Conservation (phyloP, 768 basidiomycete species). For the Pleurotus salmoneostramineus region DNA sequence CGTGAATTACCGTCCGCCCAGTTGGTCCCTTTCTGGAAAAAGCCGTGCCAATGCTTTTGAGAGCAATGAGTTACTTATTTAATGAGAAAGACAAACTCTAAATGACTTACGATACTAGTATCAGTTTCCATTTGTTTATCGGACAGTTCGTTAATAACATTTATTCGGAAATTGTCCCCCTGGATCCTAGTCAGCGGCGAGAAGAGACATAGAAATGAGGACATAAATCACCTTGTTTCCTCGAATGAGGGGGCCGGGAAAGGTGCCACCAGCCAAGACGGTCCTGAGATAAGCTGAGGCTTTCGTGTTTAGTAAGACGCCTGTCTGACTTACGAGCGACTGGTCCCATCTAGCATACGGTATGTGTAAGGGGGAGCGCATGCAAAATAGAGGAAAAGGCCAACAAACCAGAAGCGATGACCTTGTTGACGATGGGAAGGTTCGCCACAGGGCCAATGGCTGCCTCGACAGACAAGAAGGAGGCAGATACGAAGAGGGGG, state of each 20-base stretch:
- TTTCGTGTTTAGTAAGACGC: background rate
- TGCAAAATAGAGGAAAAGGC: too few relatives aligned
- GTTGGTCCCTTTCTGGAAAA: conserved; percentile 25
- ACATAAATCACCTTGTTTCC: conserved; percentile 34
- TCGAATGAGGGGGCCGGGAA: conserved; percentile 29
- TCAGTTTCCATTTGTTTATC: conserved; percentile 32
- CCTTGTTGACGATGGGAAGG: conserved; percentile 4
- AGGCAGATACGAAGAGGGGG: too few relatives aligned
- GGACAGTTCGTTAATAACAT: conserved; percentile 34
- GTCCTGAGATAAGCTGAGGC: background rate
- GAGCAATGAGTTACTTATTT: background rate
- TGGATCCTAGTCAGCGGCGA: conserved; percentile 8
- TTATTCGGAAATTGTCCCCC: conserved; percentile 36
- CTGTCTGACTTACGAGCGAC: conserved; percentile 5
- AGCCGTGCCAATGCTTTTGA: conserved; percentile 29
- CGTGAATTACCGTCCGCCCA: conserved; percentile 26
- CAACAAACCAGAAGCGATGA: background rate
- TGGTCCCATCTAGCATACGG: conserved; percentile 8
- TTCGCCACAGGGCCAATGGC: conserved; percentile 2
- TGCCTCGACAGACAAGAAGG: background rate
- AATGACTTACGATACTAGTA: conserved; percentile 33
- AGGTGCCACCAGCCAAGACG: conserved; percentile 11
- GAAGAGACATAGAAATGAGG: background rate
- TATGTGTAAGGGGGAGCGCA: too few relatives aligned
- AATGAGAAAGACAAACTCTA: background rate